Evolutionary conservation across 345 rosid species (phyloP), one percentile per base, ranked within the genome.

Genomic region (Anastatica hierochuntica): DNA sequence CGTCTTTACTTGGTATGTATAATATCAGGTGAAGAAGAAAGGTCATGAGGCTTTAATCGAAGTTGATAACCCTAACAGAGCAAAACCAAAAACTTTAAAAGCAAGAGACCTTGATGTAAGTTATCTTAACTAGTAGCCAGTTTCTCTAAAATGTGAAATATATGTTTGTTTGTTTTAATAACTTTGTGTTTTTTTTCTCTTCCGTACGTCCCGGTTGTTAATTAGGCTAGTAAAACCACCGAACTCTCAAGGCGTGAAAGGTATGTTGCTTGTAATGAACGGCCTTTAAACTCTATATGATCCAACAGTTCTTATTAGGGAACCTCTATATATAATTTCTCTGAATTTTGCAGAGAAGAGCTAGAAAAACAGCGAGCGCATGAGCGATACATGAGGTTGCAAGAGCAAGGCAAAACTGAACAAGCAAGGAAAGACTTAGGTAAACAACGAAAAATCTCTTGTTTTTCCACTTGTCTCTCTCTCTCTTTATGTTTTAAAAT

Each of bases 221-320:
- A n/a, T n/a, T 72, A 94, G 99, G 51, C 62, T 20, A 80, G 78
- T 34, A 85, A 75, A 68, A 81, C 90, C 34, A 77, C 95, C 38
- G 97, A 88, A 70, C 90, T 94, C 68, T 85, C 99, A 5, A 85
- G 97, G 82, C 94, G 95, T 45, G 97, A 94, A 75, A 94, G 97
- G 99, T 94, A 43, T 59, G 76, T 36, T 20, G 29, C 27, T 19
- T 14, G 53, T 50, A 5, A 43, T 11, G 11, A 35, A 54, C 40
- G 23, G 37, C n/a, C 27, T 19, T 31, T 49, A 27, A 27, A 7
- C 18, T 45, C 34, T 46, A 1, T 4, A 9, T 30, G 3, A 21
- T 38, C 37, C 46, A 10, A 12, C 39, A 14, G 10, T 34, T 20
- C 23, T 30, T 33, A 4, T 15, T 3, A 5, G 27, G 53, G 36